Conservation (phyloP, 1,284 basidiomycete genomes). For the Phylloboletellus chloephorus region DNA sequence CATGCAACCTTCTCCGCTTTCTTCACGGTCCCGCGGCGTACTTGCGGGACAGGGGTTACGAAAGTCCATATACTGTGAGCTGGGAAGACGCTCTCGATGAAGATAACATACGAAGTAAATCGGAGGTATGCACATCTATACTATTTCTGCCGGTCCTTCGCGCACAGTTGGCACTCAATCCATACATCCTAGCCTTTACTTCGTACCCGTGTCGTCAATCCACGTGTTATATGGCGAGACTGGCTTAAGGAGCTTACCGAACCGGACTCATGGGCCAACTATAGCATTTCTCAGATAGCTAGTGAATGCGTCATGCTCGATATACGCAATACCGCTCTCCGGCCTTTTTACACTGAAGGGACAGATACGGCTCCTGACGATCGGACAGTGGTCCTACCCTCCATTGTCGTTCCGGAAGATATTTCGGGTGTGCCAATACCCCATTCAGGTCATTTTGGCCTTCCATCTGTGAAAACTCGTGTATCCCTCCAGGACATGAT, state of each 20-base stretch:
- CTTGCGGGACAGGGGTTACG: constrained; percentile 44
- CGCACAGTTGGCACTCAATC: constrained; percentile 7
- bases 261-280: constrained; percentile 61
- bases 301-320: constrained; percentile 71
- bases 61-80: constrained; percentile 52
- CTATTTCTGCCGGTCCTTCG: background rate
- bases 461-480: constrained; percentile 33
- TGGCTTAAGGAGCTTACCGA: constrained; percentile 58
- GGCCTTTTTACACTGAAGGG: constrained; percentile 24
- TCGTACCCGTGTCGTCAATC: constrained; percentile 70
- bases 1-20: constrained; percentile 77
- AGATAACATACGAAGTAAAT: constrained; percentile 62
- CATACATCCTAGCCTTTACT: constrained; percentile 50
- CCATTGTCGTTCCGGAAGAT: constrained; percentile 15
- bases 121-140: constrained; percentile 43
- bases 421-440: constrained; percentile 23
- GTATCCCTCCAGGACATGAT: constrained; percentile 71
- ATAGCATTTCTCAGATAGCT: constrained; percentile 61
- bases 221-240: constrained; percentile 63
- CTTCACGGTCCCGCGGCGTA: constrained; percentile 62
- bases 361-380: constrained; percentile 5
- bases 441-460: constrained; percentile 21
- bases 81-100: constrained; percentile 70
- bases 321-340: constrained; percentile 50
- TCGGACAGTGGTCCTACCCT: constrained; percentile 3